Conservation (phyloP, 257 asterid species). For the Lantana camara region DNA sequence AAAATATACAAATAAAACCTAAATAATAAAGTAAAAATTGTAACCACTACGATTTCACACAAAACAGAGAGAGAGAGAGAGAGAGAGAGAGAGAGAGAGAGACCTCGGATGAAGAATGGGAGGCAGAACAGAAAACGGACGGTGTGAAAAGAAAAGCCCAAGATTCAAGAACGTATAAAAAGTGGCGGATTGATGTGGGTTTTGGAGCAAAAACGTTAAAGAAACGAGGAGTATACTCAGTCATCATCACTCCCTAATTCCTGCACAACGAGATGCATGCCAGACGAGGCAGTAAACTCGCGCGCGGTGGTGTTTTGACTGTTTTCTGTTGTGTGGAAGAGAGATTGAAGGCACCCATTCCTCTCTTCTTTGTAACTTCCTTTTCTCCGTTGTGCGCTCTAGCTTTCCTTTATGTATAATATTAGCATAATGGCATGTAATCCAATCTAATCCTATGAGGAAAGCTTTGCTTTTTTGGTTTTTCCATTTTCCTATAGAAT, state of each 20-base stretch:
- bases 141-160: constrained; percentile 20
- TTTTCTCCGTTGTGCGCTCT: too few species aligned
- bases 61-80: neutral
- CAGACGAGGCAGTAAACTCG: neutral
- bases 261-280: neutral
- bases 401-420: too few species aligned
- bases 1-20: too few species aligned
- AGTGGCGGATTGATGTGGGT: constrained; percentile 7
- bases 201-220: neutral
- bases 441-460: too few species aligned
- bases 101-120: neutral
- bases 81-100: neutral
- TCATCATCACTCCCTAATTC: neutral
- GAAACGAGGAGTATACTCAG: neutral
- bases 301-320: neutral
- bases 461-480: too few species aligned
- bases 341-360: too few species aligned
- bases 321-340: too few species aligned
- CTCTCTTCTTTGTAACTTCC: too few species aligned
- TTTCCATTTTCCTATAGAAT: too few species aligned
- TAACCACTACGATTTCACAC: constrained; percentile 1
- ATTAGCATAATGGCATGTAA: too few species aligned
- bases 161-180: constrained; percentile 14
- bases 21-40: neutral
- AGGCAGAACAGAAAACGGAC: neutral